These are phyloP conservation scores for Solanum chmielewskii DNA, from an alignment of 257 asterid species.

Conservation along the genomic window DNA sequence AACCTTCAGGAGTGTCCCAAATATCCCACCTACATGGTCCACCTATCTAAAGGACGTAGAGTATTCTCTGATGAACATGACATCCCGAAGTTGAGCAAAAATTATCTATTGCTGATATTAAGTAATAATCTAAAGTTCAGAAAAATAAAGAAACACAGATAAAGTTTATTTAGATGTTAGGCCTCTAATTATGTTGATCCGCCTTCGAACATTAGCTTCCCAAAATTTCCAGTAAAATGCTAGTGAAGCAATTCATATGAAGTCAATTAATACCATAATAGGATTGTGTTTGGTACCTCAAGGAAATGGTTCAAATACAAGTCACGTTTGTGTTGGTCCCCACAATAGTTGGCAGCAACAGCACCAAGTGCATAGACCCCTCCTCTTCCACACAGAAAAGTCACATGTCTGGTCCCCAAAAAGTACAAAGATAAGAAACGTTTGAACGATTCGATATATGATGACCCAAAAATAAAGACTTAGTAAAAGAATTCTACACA, in stretches of 20 bases:
- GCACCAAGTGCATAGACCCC: constrained; percentile 63
- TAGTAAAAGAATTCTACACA: background rate
- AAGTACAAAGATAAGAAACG: background rate
- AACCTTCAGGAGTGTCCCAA: background rate
- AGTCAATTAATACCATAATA: background rate
- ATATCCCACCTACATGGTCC: background rate
- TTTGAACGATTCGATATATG: background rate
- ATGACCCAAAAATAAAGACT: background rate
- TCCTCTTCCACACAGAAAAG: constrained; percentile 67
- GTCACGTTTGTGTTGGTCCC: constrained; percentile 37
- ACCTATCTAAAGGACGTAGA: background rate
- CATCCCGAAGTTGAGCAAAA: background rate
- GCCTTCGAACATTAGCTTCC: background rate
- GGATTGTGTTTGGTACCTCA: constrained; percentile 24
- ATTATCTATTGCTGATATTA: background rate
- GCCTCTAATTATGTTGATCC: background rate
- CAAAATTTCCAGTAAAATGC: background rate
- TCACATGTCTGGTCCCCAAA: constrained; percentile 33
- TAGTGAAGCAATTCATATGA: background rate
- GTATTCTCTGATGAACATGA: background rate
- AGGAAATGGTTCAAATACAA: constrained; percentile 36
- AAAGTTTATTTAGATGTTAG: no score
- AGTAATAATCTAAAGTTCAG: background rate
- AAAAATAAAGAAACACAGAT: background rate
- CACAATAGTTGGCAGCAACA: constrained; percentile 32